Base-by-base conservation (phyloP, 257 asterid genomes). In the Pogostemon cablin region DNA sequence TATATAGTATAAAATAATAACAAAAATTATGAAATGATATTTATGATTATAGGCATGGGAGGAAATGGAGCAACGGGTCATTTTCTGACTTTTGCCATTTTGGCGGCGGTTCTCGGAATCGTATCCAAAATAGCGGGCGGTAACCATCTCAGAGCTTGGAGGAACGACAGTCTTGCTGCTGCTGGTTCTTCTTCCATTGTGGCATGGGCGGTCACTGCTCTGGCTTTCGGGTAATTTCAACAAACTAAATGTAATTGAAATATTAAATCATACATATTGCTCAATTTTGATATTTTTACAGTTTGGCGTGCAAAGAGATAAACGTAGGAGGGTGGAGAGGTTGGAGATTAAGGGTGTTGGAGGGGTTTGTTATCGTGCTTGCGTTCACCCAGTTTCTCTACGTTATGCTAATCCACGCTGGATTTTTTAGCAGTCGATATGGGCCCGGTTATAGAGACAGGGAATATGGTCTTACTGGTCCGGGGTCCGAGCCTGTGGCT, bases 291-390 rank as follows among this genome's bases (percentile, higher is more conserved):
- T 15, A 6, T n/a, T 11, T 12, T 1, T 3, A 72, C 67, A 91
- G 97, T 0, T 68, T 93, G 85, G 98, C 97, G 0, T 93, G 98
- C 84, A 93, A 93, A 77, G 86, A 93, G 63, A 93, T 93, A 3
- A 75, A 83, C 81, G 43, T 93, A 3, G 93, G 97, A 56, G 90
- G 93, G 6, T 81, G 87, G 81, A 82, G 97, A 68, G 98, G 97
- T 1, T 93, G 98, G 98, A 83, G 98, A 75, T 87, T 93, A 3
- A 73, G 89, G 79, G 93, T 93, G 9, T 68, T 93, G 0, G 98
- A 93, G 53, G 98, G 83, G 0, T 86, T 93, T 7, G 72, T 81
- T 0, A 93, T 93, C 12, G 85, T 86, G n/a, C 88, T 93, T 1
- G 90, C 70, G 0, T 15, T 90, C 10, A 90, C 96, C 0, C 88